Conservation (phyloP, 345 rosid species). For the Eucalyptus victrix region DNA sequence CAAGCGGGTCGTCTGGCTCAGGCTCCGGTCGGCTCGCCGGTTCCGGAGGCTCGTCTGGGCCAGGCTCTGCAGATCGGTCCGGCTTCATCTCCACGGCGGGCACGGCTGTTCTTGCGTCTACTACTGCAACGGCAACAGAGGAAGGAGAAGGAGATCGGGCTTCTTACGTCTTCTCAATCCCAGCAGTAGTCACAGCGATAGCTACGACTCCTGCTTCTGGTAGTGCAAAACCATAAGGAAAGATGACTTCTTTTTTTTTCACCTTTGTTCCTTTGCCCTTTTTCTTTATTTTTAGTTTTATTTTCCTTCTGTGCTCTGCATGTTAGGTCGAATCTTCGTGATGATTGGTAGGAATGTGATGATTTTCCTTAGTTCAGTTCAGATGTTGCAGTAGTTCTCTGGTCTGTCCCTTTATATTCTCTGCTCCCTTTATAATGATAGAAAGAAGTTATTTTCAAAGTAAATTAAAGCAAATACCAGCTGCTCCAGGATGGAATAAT, state of each 20-base stretch:
- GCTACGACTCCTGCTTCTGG: background rate
- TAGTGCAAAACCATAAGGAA: background rate
- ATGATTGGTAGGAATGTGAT: background rate
- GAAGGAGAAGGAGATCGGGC: constrained; percentile 15
- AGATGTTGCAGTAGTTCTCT: background rate
- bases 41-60: constrained; percentile 28
- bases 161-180: constrained; percentile 21
- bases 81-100: background rate
- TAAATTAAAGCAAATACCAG: background rate
- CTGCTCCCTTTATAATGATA: background rate
- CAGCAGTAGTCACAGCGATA: background rate
- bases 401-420: background rate
- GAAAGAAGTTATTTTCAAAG: background rate
- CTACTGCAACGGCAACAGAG: background rate
- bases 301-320: background rate
- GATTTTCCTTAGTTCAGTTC: background rate
- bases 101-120: background rate
- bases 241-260: background rate
- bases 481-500: background rate
- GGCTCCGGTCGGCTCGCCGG: constrained; percentile 27
- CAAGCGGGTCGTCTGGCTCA: constrained; percentile 42
- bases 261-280: background rate
- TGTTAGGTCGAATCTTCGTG: background rate
- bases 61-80: constrained; percentile 31
- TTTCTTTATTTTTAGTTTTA: background rate